Base-by-base conservation (phyloP, 2,329 filamentous ascomycete species). In the Phaeophleospora eucalypticola region DNA sequence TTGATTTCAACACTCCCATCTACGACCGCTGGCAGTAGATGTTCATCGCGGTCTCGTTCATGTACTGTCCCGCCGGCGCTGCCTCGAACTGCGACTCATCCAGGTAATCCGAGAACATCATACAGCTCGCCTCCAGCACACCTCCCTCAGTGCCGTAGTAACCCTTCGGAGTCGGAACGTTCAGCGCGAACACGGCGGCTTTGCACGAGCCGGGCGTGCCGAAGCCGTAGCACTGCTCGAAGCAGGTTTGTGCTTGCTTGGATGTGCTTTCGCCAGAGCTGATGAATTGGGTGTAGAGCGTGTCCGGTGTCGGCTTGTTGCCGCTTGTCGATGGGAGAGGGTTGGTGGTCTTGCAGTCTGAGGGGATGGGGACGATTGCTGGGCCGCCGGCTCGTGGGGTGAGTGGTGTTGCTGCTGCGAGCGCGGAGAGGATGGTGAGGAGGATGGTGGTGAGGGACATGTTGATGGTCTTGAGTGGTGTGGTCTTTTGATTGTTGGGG, bases 221-320 rank as follows among this genome's bases (percentile, higher is more conserved):
- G 32, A 65, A 66, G 14, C 68, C 67, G 45, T 70, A 66, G 54
- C 68, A 71, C 49, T 70, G 68, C 43, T 69, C 45, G 3, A 65
- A 58, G 48, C 67, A 70, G 43, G 65, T 61, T 41, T 59, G 41
- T 10, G 61, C 60, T 37, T 46, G 48, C 8, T 50, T 27, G 3
- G 33, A 29, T 8, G 43, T 34, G 15, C 38, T 35, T 2, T 20
- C 16, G 29, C 41, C 17, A 1, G 35, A 38, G 16, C 58, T 48
- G 7, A 61, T 54, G 48, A 67, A 69, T 58, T 65, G 66, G 8
- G 58, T 56, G 48, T 57, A 60, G 40, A 60, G 51, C 39, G 63
- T 19, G 33, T 48, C 65, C 9, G 63, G 49, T 14, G 53, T 43
- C 1, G 66, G 67, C 2, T 52, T 34, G 47, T 62, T 66, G 45